phyloP scores from a whole-genome alignment of 441 rosid species.

The Mallotus japonicus region DNA sequence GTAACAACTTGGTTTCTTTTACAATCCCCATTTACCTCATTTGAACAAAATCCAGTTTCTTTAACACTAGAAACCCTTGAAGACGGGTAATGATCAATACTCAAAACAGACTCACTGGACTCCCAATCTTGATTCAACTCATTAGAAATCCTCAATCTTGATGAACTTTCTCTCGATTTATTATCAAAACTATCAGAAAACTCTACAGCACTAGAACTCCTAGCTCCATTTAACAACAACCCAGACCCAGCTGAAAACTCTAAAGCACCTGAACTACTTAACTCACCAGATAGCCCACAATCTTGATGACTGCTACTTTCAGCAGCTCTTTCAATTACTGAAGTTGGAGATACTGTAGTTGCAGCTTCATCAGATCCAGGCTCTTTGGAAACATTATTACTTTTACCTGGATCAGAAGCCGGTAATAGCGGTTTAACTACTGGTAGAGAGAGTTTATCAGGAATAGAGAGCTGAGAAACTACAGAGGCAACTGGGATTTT shows the following conservation, averaged over 20 bases:
- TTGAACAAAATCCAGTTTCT: constrained; percentile 44
- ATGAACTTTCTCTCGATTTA: constrained; percentile 50
- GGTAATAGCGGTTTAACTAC: constrained; percentile 73
- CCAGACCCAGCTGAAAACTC: constrained; percentile 40
- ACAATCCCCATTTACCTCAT: constrained; percentile 45
- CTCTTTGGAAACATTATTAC: constrained; percentile 39
- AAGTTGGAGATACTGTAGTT: constrained; percentile 73
- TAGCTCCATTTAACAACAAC: constrained; percentile 35
- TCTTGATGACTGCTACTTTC: constrained; percentile 30
- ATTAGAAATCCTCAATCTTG: constrained; percentile 46
- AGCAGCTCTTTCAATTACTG: constrained; percentile 52
- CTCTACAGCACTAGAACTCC: constrained; percentile 37
- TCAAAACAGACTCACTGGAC: constrained; percentile 74
- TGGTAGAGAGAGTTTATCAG: constrained; percentile 61
- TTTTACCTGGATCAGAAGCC: constrained; percentile 36
- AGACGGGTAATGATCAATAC: constrained; percentile 76
- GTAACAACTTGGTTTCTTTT: constrained; percentile 63
- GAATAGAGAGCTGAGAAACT: constrained; percentile 61
- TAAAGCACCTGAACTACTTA: constrained; percentile 53
- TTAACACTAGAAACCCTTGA: constrained; percentile 65
- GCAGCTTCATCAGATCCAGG: constrained; percentile 42
- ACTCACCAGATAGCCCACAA: constrained; percentile 55
- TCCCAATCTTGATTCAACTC: constrained; percentile 67
- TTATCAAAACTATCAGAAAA: constrained; percentile 59
- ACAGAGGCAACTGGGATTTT: constrained; percentile 85